A percentile compares a stretch with the other conserved stretches of the same genome.
Conservation (phyloP, 2,329 filamentous ascomycete species). For the Ilyonectria destructans region DNA sequence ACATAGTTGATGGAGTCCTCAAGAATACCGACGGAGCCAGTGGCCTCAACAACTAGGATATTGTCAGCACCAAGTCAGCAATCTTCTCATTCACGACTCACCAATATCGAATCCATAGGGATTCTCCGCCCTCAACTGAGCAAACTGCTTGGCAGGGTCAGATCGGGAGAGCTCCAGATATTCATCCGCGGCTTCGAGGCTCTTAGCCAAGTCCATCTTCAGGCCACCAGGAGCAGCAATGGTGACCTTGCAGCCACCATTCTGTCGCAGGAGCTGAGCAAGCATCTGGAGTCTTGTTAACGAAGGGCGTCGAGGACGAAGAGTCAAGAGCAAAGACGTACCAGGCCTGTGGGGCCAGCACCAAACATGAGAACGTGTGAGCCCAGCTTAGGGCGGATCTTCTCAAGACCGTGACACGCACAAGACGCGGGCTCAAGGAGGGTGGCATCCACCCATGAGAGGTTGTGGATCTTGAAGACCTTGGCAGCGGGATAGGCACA, state of each 20-base stretch:
- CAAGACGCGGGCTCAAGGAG: conserved; percentile 81
- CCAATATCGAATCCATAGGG: conserved; percentile 82
- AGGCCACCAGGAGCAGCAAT: conserved; percentile 79
- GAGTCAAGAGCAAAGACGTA: conserved; percentile 49
- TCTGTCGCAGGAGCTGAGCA: conserved; percentile 75
- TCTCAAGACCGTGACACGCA: conserved; percentile 79
- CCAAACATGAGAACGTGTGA: conserved; percentile 78
- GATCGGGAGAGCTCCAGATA: conserved; percentile 70
- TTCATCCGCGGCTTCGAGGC: conserved; percentile 68
- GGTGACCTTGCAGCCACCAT: conserved; percentile 79
- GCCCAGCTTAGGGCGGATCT: conserved; percentile 77
- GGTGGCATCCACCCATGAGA: conserved; percentile 78
- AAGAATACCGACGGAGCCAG: conserved; percentile 78
- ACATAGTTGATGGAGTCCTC: conserved; percentile 82
- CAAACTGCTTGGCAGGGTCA: conserved; percentile 73
- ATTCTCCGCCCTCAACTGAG: conserved; percentile 74
- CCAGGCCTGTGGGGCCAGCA: conserved; percentile 77
- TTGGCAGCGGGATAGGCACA: conserved; percentile 67
- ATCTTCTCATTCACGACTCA: conserved; percentile 41
- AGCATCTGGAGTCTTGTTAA: conserved; percentile 58
- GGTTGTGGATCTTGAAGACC: conserved; percentile 78
- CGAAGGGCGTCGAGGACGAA: neutral
- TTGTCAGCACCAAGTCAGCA: conserved; percentile 34
- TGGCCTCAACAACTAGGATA: conserved; percentile 74
- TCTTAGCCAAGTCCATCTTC: conserved; percentile 80